Percentiles rank a stretch among this genome's conserved stretches.
Conservation (phyloP, 805 yeast genomes). For the Starmerella bombi region DNA sequence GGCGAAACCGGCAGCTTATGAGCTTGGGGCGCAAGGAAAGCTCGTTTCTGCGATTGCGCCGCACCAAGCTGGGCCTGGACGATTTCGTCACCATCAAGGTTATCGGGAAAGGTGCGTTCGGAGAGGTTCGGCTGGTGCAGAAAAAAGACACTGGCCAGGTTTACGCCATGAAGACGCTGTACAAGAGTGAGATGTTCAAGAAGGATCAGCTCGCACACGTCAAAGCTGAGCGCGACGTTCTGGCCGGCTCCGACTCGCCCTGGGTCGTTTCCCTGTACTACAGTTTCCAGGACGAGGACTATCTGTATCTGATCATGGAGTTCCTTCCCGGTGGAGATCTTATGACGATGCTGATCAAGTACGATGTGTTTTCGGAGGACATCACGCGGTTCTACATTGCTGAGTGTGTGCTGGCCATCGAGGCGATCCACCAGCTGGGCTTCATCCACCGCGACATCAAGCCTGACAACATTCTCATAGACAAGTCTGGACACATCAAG, state of each 20-base stretch:
- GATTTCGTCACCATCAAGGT: constrained; percentile 81
- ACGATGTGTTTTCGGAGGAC: constrained; percentile 89
- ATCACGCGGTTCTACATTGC: constrained; percentile 84
- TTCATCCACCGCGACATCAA: constrained; percentile 94
- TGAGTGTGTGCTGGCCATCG: constrained; percentile 88
- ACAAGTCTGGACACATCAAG: constrained; percentile 59
- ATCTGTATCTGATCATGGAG: constrained; percentile 68
- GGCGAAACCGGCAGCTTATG: constrained; percentile 67
- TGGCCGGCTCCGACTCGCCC: constrained; percentile 79
- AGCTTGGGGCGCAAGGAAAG: constrained; percentile 81
- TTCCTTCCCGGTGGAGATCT: constrained; percentile 73
- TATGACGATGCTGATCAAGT: constrained; percentile 91
- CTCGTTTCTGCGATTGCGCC: constrained; percentile 66
- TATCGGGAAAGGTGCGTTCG: constrained; percentile 94
- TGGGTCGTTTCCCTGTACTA: constrained; percentile 78
- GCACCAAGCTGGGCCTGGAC: constrained; percentile 69
- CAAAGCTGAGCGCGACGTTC: constrained; percentile 88
- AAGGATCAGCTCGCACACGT: constrained; percentile 92
- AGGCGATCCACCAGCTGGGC: constrained; percentile 83
- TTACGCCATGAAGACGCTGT: constrained; percentile 85
- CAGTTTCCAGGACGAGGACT: constrained; percentile 67
- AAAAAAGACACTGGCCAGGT: constrained; percentile 84
- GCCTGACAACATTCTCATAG: constrained; percentile 89
- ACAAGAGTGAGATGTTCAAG: constrained; percentile 85
- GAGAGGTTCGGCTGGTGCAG: constrained; percentile 90